A percentile compares a stretch with the other conserved stretches of the same genome.
Evolutionary conservation across 2,329 filamentous ascomycete species (phyloP).

Genomic region (Rhytidhysteron rufulum): DNA sequence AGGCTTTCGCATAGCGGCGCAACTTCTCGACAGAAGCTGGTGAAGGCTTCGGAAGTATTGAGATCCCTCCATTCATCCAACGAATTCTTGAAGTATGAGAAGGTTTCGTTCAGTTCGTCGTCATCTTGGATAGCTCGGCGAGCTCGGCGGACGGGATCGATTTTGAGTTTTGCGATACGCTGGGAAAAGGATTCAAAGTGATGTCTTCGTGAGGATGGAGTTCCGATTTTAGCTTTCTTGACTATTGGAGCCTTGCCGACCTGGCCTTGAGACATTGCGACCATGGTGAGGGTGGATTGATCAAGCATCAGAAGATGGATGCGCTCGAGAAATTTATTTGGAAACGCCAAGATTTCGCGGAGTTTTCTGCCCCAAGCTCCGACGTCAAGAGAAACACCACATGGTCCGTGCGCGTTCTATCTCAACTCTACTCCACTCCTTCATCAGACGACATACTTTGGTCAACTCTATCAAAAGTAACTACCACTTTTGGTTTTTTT

Average conservation of each 20-base stretch:
- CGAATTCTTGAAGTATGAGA: constrained; percentile 82
- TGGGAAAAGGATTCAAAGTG: constrained; percentile 87
- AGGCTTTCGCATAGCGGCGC: constrained; percentile 81
- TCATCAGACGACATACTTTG: no score
- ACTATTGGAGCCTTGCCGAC: constrained; percentile 45
- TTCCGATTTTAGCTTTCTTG: constrained; percentile 66
- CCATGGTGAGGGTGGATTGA: constrained; percentile 30
- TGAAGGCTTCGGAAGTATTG: constrained; percentile 81
- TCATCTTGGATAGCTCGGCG: constrained; percentile 79
- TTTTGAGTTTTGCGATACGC: constrained; percentile 85
- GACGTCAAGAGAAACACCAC: no score
- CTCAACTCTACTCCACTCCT: no score
- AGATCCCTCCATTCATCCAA: constrained; percentile 87
- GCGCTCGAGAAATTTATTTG: constrained; percentile 19
- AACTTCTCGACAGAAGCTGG: constrained; percentile 70
- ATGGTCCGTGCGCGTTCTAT: no score
- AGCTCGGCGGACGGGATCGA: constrained; percentile 88
- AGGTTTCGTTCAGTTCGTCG: constrained; percentile 68
- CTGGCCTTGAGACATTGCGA: constrained; percentile 39
- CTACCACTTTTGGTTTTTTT: no score
- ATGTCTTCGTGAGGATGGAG: constrained; percentile 75
- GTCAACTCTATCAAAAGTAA: no score
- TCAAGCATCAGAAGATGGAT: neutral
- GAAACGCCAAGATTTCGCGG: constrained; percentile 18
- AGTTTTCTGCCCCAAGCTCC: constrained; percentile 6